These are phyloP conservation scores for Chalara sp. DNA, from an alignment of 2,329 filamentous ascomycete species.

Conservation along the genomic window DNA sequence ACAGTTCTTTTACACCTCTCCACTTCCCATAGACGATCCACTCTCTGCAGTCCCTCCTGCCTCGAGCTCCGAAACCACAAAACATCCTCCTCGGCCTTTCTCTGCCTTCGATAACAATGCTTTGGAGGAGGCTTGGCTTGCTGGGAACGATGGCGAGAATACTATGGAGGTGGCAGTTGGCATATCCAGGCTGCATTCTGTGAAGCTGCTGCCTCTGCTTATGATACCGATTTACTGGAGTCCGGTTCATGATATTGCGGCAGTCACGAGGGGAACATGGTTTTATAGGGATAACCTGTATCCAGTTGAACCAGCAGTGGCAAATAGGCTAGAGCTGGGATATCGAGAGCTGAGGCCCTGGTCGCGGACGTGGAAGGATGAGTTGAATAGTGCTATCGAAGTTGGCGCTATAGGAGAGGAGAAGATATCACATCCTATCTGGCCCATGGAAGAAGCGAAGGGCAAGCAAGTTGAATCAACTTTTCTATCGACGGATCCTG, in stretches of 20 bases:
- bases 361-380: slow-evolving; percentile 88
- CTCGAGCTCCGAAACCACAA: slow-evolving; percentile 43
- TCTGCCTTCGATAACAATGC: slow-evolving; percentile 71
- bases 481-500: slow-evolving; percentile 38
- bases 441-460: slow-evolving; percentile 53
- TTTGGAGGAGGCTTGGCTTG: slow-evolving; percentile 71
- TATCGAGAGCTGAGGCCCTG: slow-evolving; percentile 82
- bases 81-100: slow-evolving; percentile 67
- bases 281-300: slow-evolving; percentile 96
- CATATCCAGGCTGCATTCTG: slow-evolving; percentile 81
- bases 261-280: slow-evolving; percentile 85
- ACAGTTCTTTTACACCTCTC: slow-evolving; percentile 82
- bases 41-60: slow-evolving; percentile 58
- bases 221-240: slow-evolving; percentile 99
- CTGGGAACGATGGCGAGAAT: slow-evolving; percentile 39
- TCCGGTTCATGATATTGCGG: slow-evolving; percentile 80
- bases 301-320: slow-evolving; percentile 76
- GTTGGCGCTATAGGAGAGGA: slow-evolving; percentile 86
- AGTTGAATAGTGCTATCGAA: slow-evolving; percentile 82
- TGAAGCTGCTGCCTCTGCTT: slow-evolving; percentile 71
- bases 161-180: slow-evolving; percentile 75
- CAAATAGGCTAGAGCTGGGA: slow-evolving; percentile 88
- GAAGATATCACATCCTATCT: slow-evolving; percentile 75
- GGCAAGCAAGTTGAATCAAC: slow-evolving; percentile 16
- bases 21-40: slow-evolving; percentile 80